Conservation (phyloP, 176 grass and related monocot genomes). For the Themeda triandra region DNA sequence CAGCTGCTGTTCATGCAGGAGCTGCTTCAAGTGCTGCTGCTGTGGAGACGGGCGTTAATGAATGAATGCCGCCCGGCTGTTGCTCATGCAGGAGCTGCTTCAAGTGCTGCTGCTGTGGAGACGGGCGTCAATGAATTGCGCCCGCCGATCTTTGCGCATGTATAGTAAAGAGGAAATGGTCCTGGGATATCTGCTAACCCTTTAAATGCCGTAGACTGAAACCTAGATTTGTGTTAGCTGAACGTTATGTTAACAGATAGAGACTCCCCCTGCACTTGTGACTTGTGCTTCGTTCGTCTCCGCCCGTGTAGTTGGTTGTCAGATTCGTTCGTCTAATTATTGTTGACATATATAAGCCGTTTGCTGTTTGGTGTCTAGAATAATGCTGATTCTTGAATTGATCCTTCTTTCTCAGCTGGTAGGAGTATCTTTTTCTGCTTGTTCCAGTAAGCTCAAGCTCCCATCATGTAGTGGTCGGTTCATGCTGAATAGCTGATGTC, state of each 20-base stretch:
- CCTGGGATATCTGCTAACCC: constrained; percentile 39
- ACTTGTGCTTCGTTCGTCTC: not conserved
- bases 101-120: constrained; percentile 42
- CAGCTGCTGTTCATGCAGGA: constrained; percentile 6
- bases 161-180: constrained; percentile 39
- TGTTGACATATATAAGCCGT: constrained; percentile 7
- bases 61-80: too few relatives aligned
- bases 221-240: constrained; percentile 30
- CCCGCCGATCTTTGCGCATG: not conserved
- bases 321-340: constrained; percentile 23
- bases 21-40: constrained; percentile 49
- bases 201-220: constrained; percentile 40
- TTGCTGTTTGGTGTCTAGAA: constrained; percentile 23
- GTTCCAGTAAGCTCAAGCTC: constrained; percentile 7
- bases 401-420: not conserved
- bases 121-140: not conserved
- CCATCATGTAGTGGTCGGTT: not conserved
- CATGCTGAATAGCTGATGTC: not conserved
- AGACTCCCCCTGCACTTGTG: not conserved
- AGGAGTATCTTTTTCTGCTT: not conserved
- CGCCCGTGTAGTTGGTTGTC: constrained; percentile 24
- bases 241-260: constrained; percentile 30
- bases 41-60: constrained; percentile 22
- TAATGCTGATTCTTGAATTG: constrained; percentile 2
- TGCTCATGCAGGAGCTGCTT: constrained; percentile 38